A percentile compares a stretch with the other conserved stretches of the same genome.
phyloP scores from a whole-genome alignment of 352 stramenopile genomes.

The Globisporangium nunn region DNA sequence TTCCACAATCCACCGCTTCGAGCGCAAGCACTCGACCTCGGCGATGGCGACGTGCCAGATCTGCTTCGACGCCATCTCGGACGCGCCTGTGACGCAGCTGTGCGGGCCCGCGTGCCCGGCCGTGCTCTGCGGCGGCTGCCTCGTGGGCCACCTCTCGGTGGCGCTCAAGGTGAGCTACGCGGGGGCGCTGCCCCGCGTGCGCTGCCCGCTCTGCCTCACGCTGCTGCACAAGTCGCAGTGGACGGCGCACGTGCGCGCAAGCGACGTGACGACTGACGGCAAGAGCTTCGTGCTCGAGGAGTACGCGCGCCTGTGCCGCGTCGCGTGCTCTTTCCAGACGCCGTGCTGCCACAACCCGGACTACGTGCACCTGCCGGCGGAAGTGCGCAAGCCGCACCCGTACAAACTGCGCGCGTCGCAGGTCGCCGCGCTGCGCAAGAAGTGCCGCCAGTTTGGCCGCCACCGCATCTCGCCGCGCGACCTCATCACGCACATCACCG shows the following conservation, averaged over 20 bases:
- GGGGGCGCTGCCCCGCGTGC: conserved; percentile 53
- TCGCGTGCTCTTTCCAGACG: conserved; percentile 56
- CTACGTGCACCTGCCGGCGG: conserved; percentile 41
- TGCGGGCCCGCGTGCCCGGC: conserved; percentile 33
- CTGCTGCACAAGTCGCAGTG: conserved; percentile 47
- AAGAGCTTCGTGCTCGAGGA: conserved; percentile 47
- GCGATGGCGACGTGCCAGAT: conserved; percentile 32
- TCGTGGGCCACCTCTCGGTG: conserved; percentile 43
- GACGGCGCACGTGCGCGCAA: conserved; percentile 21
- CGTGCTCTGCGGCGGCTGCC: conserved; percentile 32
- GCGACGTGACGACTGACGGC: conserved; percentile 6
- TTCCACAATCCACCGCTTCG: no score
- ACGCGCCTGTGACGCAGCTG: conserved; percentile 26
- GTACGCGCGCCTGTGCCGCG: conserved; percentile 44
- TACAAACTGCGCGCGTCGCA: conserved; percentile 8
- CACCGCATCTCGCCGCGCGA: conserved; percentile 17
- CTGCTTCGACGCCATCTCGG: conserved; percentile 41
- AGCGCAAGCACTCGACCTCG: no score
- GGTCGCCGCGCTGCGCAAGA: conserved; percentile 12
- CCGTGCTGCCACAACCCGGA: conserved; percentile 32
- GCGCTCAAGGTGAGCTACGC: conserved; percentile 56
- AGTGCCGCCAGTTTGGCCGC: conserved; percentile 30
- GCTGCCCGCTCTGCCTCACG: conserved; percentile 51
- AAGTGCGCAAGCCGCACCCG: neutral
- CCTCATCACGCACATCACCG: neutral